Percentiles rank a stretch among this genome's conserved stretches.
These are phyloP conservation scores for Candida yuanshanica DNA, from an alignment of 805 yeast genomes.

Conservation along the genomic window DNA sequence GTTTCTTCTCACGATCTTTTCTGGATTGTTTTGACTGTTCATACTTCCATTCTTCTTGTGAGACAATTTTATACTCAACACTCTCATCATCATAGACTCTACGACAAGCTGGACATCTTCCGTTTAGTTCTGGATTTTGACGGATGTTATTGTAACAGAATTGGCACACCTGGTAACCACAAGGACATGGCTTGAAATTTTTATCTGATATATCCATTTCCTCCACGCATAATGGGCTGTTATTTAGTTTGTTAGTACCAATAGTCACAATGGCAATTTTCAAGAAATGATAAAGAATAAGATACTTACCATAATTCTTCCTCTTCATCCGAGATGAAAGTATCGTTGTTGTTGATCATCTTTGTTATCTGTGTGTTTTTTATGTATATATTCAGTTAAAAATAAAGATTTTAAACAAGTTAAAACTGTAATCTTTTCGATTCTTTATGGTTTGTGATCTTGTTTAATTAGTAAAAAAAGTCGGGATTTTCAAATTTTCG, in stretches of 20 bases:
- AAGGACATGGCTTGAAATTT: conserved; percentile 98
- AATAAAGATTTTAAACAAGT: neutral
- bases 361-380: neutral
- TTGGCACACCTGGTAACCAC: conserved; percentile 98
- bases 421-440: neutral
- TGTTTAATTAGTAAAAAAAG: too few species aligned
- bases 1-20: conserved; percentile 76
- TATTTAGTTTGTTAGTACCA: conserved; percentile 21
- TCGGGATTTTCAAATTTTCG: neutral
- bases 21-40: conserved; percentile 79
- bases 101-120: conserved; percentile 97
- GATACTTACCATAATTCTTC: conserved; percentile 62
- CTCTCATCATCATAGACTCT: conserved; percentile 88
- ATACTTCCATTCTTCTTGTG: conserved; percentile 77
- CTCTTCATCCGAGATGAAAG: conserved; percentile 71
- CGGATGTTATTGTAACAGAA: conserved; percentile 96
- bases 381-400: too few species aligned
- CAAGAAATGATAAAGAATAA: too few species aligned
- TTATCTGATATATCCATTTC: conserved; percentile 96
- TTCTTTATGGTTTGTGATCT: neutral
- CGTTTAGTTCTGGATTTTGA: conserved; percentile 91
- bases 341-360: conserved; percentile 35
- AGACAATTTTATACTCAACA: conserved; percentile 78
- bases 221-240: conserved; percentile 91
- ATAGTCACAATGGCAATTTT: neutral